A percentile compares a stretch with the other conserved stretches of the same genome.
These are phyloP conservation scores for Lactarius quietus DNA, from an alignment of 768 basidiomycete genomes.

Conservation along the genomic window DNA sequence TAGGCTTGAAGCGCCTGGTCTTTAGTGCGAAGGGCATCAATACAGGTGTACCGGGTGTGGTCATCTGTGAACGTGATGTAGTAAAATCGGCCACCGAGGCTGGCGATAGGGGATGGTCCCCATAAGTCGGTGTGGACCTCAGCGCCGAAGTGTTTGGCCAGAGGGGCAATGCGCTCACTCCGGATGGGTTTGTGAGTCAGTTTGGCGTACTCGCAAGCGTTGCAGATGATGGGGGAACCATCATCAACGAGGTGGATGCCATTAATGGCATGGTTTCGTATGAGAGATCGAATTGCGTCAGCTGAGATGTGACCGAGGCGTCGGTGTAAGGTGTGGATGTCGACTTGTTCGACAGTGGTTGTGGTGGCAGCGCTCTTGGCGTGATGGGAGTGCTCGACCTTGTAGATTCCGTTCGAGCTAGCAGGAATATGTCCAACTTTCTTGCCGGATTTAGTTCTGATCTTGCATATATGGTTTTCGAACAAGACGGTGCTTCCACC, in stretches of 20 bases:
- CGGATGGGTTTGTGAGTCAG: neutral
- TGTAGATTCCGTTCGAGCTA: no score
- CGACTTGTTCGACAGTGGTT: no score
- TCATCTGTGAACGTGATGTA: neutral
- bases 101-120: neutral
- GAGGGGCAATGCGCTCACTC: neutral
- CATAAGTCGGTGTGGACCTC: constrained; percentile 2
- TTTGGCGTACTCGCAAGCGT: constrained; percentile 25
- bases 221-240: constrained; percentile 33
- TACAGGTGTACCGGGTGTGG: neutral
- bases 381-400: no score
- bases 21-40: neutral
- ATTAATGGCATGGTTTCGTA: neutral
- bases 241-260: neutral
- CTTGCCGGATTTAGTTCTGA: no score
- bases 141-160: neutral
- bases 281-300: no score
- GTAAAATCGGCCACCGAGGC: neutral
- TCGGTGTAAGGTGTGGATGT: no score
- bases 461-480: no score
- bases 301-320: no score
- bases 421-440: no score
- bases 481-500: no score
- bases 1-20: neutral
- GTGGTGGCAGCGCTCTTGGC: no score